Evolutionary conservation across 2,329 filamentous ascomycete species (phyloP), one percentile per base, ranked within the genome.

Genomic region (Sporothrix globosa): DNA sequence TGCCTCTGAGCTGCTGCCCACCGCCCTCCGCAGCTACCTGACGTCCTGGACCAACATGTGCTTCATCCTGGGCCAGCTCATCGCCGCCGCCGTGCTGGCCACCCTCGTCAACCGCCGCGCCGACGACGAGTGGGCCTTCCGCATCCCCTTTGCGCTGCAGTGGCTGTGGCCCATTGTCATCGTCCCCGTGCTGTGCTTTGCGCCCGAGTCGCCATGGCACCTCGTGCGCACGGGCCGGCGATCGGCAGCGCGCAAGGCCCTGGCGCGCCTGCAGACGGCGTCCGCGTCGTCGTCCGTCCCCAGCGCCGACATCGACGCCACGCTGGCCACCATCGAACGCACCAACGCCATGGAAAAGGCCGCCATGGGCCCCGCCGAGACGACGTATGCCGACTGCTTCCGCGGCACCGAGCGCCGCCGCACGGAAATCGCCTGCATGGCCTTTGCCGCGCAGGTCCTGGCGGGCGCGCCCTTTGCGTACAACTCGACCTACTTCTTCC

Each of bases 181-280:
- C 0, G 75, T 83, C 67, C 73, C 82, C 0, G 75, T 78, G 1
- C 78, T 80, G 13, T 74, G 77, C 34, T 78, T 83, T n/a, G 80
- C 81, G 5, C 83, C 83, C 1, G 83, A 84, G 73, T 82, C 80
- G 44, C 83, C 83, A 0, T 84, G 83, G 81, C 83, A 79, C 78
- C 78, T 82, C 3, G 80, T 84, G 39, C 79, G 82, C 5, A 74
- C 78, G 2, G 80, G 80, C 6, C 78, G 78, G 6, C 73, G 78
- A 7, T 77, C 79, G 2, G 75, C 79, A 19, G 82, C 82, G 4
- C 56, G 61, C 46, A 34, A 30, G 1, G 56, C 67, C 1, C 67
- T 7, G 76, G 77, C 52, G 73, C 74, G 34, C 75, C 80, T 83
- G 3, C 74, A 76, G 24, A 76, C 46, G 73, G 66, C 69, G 30